A percentile compares a stretch with the other conserved stretches of the same genome.
These are phyloP conservation scores for Gardenia jasminoides DNA, from an alignment of 257 asterid genomes.

Conservation along the genomic window DNA sequence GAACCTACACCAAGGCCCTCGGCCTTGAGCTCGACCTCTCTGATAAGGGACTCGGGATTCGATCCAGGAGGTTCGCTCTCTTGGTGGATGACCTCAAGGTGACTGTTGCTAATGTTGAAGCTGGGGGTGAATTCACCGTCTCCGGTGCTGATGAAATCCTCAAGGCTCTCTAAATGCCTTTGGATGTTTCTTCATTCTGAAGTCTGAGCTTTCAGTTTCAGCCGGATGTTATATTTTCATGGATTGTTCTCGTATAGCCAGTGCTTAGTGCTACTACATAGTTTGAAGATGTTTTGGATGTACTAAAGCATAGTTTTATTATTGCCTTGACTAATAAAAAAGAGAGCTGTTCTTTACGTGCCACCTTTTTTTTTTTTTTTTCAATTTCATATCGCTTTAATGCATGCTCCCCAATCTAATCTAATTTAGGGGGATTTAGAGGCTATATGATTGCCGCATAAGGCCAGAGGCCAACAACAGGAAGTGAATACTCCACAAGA, in stretches of 20 bases:
- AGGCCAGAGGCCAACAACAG: too few species aligned
- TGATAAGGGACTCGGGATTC: conserved; percentile 79
- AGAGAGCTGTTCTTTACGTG: neutral
- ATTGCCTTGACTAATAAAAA: neutral
- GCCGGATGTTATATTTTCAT: too few species aligned
- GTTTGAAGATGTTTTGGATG: neutral
- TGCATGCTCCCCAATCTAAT: too few species aligned
- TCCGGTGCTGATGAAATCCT: conserved; percentile 87
- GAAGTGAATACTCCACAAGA: too few species aligned
- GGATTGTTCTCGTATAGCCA: too few species aligned
- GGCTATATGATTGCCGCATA: too few species aligned
- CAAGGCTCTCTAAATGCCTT: conserved; percentile 58
- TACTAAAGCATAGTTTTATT: neutral
- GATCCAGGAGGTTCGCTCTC: conserved; percentile 78
- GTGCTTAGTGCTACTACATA: neutral
- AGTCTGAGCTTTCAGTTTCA: neutral
- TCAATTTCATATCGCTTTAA: too few species aligned
- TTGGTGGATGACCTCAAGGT: conserved; percentile 82
- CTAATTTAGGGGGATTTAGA: too few species aligned
- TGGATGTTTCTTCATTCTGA: too few species aligned
- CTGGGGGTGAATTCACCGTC: conserved; percentile 90
- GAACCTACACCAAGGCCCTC: conserved; percentile 64
- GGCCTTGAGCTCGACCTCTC: conserved; percentile 84
- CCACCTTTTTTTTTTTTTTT: too few species aligned
- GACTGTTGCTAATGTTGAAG: conserved; percentile 68